Evolutionary conservation across 108 stramenopile genomes (phyloP).

Genomic region (Schizochytrium sp.): DNA sequence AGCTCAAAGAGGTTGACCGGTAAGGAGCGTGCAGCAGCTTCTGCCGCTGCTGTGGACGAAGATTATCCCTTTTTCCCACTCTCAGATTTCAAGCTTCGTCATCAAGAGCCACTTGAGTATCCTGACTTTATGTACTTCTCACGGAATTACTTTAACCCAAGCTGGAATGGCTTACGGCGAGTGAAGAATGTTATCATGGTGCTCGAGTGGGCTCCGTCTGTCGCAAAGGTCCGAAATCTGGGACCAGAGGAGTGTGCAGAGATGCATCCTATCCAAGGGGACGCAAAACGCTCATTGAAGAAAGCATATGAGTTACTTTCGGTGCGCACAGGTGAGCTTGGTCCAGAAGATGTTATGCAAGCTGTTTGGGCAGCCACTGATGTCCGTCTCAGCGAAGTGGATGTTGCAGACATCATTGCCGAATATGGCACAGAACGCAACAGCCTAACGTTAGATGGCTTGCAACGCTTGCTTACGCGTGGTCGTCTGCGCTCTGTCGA

Average conservation of each 20-base stretch:
- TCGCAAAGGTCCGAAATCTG: not conserved
- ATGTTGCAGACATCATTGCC: conserved; percentile 42
- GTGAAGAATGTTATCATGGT: conserved; percentile 67
- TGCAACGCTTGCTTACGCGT: not conserved
- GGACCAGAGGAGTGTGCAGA: not conserved
- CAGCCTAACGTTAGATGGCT: not conserved
- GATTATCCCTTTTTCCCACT: conserved; percentile 66
- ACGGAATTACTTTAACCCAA: conserved; percentile 63
- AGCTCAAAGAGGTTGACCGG: not conserved
- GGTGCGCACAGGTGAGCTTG: conserved; percentile 34
- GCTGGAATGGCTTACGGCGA: conserved; percentile 61
- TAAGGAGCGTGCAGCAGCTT: not conserved
- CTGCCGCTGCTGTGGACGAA: not conserved
- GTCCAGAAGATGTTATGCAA: conserved; percentile 43
- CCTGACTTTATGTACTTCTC: conserved; percentile 60
- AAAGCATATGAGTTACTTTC: conserved; percentile 63
- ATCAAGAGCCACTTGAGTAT: conserved; percentile 64
- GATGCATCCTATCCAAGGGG: not conserved
- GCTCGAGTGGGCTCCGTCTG: conserved; percentile 62
- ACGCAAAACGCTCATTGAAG: not conserved
- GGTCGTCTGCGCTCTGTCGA: not conserved
- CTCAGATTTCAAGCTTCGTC: conserved; percentile 58
- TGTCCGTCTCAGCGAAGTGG: not conserved
- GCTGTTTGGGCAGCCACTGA: conserved; percentile 62
- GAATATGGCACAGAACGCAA: not conserved